Evolutionary conservation across 768 basidiomycete genomes (phyloP).

Genomic region (Royoungia palumana): DNA sequence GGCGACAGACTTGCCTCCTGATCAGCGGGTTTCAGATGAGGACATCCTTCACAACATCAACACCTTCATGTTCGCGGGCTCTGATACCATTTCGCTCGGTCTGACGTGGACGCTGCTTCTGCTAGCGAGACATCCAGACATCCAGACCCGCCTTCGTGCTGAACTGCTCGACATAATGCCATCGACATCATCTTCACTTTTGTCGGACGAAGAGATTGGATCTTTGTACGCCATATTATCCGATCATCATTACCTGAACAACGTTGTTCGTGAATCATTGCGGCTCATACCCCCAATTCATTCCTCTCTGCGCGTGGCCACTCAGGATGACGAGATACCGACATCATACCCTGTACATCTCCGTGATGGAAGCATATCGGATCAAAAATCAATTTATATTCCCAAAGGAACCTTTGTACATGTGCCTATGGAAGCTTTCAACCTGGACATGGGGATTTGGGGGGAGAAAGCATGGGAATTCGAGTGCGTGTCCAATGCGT

Average conservation of each 20-base stretch:
- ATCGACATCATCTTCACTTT: slow-evolving; percentile 37
- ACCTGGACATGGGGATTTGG: slow-evolving; percentile 75
- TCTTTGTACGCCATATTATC: slow-evolving; percentile 56
- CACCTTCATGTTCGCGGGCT: slow-evolving; percentile 88
- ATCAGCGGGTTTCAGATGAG: slow-evolving; percentile 79
- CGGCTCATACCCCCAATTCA: slow-evolving; percentile 78
- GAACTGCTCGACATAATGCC: slow-evolving; percentile 57
- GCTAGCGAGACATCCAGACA: slow-evolving; percentile 60
- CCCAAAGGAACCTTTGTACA: slow-evolving; percentile 73
- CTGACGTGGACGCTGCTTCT: slow-evolving; percentile 83
- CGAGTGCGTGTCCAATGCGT: slow-evolving; percentile 41
- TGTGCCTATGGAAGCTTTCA: slow-evolving; percentile 76
- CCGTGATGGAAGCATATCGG: slow-evolving; percentile 43
- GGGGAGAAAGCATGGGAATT: slow-evolving; percentile 81
- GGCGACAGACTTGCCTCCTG: slow-evolving; percentile 63
- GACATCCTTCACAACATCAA: slow-evolving; percentile 85
- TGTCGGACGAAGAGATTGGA: slow-evolving; percentile 64
- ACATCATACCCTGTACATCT: slow-evolving; percentile 58
- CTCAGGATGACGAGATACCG: slow-evolving; percentile 74
- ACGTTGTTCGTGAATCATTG: slow-evolving; percentile 73
- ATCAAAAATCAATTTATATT: slow-evolving; percentile 45
- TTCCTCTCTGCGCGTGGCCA: slow-evolving; percentile 79
- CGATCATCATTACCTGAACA: slow-evolving; percentile 68
- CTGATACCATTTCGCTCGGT: slow-evolving; percentile 80
- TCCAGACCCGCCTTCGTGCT: slow-evolving; percentile 68